Percentiles rank a stretch among this genome's conserved stretches.
phyloP scores from a whole-genome alignment of 495 filamentous ascomycete species.

The Parmelia sp. region DNA sequence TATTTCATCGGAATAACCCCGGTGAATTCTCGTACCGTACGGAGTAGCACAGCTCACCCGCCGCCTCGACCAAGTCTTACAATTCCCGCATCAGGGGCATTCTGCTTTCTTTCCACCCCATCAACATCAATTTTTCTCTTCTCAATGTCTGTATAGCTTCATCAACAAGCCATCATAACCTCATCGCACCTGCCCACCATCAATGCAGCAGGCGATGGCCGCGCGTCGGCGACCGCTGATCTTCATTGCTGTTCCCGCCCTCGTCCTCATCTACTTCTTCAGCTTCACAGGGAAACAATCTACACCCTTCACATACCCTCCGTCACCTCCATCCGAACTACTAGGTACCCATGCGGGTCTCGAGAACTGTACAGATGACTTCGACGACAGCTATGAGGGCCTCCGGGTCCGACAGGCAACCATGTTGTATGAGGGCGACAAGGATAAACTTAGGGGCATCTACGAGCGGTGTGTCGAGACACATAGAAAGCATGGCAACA shows the following conservation, averaged over 20 bases:
- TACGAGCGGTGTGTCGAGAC: constrained; percentile 39
- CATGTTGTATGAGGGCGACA: constrained; percentile 16
- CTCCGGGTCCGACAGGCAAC: constrained; percentile 13
- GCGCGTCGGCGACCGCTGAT: not conserved
- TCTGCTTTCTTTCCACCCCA: not conserved
- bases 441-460: constrained; percentile 16
- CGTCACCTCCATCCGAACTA: not conserved
- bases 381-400: not conserved
- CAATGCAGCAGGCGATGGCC: constrained; percentile 1
- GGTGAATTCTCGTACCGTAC: too few relatives aligned
- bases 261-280: constrained; percentile 7
- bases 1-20: too few relatives aligned
- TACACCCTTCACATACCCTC: not conserved
- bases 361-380: constrained; percentile 3
- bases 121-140: not conserved
- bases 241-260: not conserved
- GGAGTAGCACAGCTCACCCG: too few relatives aligned
- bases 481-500: constrained; percentile 35
- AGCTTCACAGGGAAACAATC: constrained; percentile 3
- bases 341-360: not conserved
- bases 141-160: not conserved
- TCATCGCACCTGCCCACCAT: not conserved
- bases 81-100: not conserved
- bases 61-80: not conserved
- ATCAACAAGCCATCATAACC: not conserved